Conservation (phyloP, 208 protist genomes). For the Dictyostelium gargantuum region DNA sequence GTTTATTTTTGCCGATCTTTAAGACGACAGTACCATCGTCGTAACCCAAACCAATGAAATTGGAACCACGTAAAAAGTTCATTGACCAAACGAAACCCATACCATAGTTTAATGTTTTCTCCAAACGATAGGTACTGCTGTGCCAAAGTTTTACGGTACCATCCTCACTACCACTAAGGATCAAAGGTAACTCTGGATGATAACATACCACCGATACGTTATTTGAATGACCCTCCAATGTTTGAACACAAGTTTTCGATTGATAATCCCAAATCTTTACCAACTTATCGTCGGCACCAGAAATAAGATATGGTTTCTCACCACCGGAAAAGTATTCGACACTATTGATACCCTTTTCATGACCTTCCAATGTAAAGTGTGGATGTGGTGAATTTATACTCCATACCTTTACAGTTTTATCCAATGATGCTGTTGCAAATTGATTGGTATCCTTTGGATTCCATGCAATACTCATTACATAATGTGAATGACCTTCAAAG, state of each 20-base stretch:
- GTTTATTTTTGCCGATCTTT: conserved; percentile 94
- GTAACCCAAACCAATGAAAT: conserved; percentile 70
- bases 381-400: conserved; percentile 89
- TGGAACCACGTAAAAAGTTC: conserved; percentile 79
- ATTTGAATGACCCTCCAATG: conserved; percentile 95
- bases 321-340: conserved; percentile 97
- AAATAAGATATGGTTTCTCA: conserved; percentile 98
- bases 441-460: conserved; percentile 98
- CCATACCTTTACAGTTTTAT: conserved; percentile 97
- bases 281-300: conserved; percentile 77
- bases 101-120: conserved; percentile 94
- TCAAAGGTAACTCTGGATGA: conserved; percentile 97
- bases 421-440: conserved; percentile 98
- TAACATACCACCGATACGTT: conserved; percentile 96
- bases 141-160: conserved; percentile 92
- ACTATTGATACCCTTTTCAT: conserved; percentile 99
- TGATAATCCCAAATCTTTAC: conserved; percentile 99
- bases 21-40: conserved; percentile 77
- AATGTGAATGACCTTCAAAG: conserved; percentile 98
- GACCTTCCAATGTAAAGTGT: conserved; percentile 98
- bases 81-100: conserved; percentile 96
- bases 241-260: conserved; percentile 95
- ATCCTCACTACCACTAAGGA: conserved; percentile 96
- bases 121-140: conserved; percentile 93
- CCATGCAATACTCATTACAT: conserved; percentile 97